Conservation (phyloP, 2,329 filamentous ascomycete genomes). For the Zasmidium angulare region DNA sequence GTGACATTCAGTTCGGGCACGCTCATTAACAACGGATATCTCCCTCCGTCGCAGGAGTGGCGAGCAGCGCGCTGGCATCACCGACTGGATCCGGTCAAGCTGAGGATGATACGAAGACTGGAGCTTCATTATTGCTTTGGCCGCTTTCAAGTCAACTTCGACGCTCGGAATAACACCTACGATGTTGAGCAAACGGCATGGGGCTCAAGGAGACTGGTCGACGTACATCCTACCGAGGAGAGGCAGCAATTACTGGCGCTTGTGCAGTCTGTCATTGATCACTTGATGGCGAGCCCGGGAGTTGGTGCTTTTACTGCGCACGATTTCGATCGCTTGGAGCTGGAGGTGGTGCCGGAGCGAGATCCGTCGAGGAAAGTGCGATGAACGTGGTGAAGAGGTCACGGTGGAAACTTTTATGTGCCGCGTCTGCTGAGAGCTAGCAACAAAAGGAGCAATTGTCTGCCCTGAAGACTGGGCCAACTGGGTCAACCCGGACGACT, state of each 20-base stretch:
- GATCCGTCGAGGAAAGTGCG: background rate
- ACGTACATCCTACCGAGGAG: constrained; percentile 6
- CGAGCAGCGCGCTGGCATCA: constrained; percentile 6
- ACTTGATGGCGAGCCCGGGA: background rate
- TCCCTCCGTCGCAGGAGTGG: constrained; percentile 6
- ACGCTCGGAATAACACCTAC: background rate
- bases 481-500: background rate
- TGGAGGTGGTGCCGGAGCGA: constrained; percentile 1
- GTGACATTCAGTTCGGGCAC: constrained; percentile 7
- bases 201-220: constrained; percentile 3
- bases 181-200: constrained; percentile 2
- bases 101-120: constrained; percentile 7
- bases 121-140: constrained; percentile 8
- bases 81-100: constrained; percentile 4
- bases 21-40: constrained; percentile 4
- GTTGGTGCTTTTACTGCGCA: constrained; percentile 2
- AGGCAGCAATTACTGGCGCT: constrained; percentile 6
- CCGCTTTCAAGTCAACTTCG: constrained; percentile 2
- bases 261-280: background rate
- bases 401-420: too few species aligned
- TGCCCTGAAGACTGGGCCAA: background rate
- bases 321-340: constrained; percentile 5
- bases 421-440: background rate
- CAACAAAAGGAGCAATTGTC: background rate
- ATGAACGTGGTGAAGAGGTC: background rate